A percentile compares a stretch with the other conserved stretches of the same genome.
These are phyloP conservation scores for Amniculicola lignicola DNA, from an alignment of 495 filamentous ascomycete species.

Conservation along the genomic window DNA sequence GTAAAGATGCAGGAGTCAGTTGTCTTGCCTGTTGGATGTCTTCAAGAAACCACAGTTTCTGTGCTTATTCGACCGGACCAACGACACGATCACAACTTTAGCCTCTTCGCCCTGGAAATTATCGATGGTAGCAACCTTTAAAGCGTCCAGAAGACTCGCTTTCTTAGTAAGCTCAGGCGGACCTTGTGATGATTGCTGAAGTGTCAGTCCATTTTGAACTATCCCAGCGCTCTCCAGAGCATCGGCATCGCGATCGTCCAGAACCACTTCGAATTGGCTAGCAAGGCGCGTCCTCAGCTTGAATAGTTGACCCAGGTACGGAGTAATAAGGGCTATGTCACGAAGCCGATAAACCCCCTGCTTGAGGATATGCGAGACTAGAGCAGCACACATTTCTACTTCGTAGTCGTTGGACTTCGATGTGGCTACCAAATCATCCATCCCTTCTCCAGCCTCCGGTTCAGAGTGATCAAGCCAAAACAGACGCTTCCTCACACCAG, in stretches of 20 bases:
- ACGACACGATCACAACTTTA: conserved; percentile 74
- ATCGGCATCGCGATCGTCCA: conserved; percentile 66
- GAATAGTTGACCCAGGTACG: conserved; percentile 70
- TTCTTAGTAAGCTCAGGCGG: conserved; percentile 35
- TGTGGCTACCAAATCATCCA: conserved; percentile 37
- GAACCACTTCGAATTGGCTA: conserved; percentile 55
- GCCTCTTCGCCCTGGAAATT: conserved; percentile 81
- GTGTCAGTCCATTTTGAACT: conserved; percentile 24
- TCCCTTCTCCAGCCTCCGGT: conserved; percentile 50
- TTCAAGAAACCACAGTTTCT: conserved; percentile 69
- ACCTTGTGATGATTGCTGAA: not conserved
- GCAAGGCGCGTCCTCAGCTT: conserved; percentile 54
- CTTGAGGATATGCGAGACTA: conserved; percentile 69
- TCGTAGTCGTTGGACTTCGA: conserved; percentile 69
- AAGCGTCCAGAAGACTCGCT: conserved; percentile 52
- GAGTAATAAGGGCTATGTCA: conserved; percentile 79
- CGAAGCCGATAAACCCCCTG: conserved; percentile 62
- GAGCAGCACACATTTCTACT: conserved; percentile 59
- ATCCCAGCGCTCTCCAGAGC: conserved; percentile 55
- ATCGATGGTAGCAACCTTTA: conserved; percentile 78
- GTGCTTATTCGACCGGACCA: conserved; percentile 68
- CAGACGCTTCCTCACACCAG: conserved; percentile 61
- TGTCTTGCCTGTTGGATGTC: conserved; percentile 56
- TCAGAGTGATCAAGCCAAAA: conserved; percentile 73
- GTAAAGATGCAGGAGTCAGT: too few species aligned